Evolutionary conservation across 2,329 filamentous ascomycete species (phyloP), one percentile per base, ranked within the genome.

Genomic region (Alternaria consortialis): DNA sequence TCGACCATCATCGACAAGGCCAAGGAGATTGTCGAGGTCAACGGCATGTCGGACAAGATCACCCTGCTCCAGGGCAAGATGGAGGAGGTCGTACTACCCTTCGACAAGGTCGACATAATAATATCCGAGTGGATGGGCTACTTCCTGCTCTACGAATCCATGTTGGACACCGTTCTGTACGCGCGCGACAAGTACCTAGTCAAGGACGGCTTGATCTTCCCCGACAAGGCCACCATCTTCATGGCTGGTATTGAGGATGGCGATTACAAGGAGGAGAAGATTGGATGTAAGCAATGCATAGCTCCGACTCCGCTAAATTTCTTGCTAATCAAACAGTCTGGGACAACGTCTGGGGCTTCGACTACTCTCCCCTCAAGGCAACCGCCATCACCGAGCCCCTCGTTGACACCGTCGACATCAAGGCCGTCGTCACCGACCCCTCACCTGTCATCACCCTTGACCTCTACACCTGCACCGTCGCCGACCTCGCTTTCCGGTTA

Each of bases 61-160:
- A 98, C 95, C 54, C 88, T 99, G 62, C 88, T 99, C 67, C 95
- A 98, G 84, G 95, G 95, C 80, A 99, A 99, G 88, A 99, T 99
- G 95, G 95, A 99, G 84, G 95, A 99, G 84, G 93, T 99, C 46
- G 85, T 91, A 76, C 85, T 99, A 65, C 95, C 95, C 20, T 97
- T 91, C 82, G 91, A 93, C 75, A 92, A 98, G 83, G 95, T 99
- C 68, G 95, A 99, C 78, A 99, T 99, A 79, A 99, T 99, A 83
- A 97, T 99, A 80, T 98, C 94, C 2, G 95, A 99, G 85, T 99
- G 95, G 95, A 99, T 99, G 95, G 95, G 95, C 34, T 99, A 99
- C 84, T 98, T 98, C 85, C 84, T 99, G 54, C 89, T 99, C 63
- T 99, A 99, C 83, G 95, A 99, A 88, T 92, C 88, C 87, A 99